phyloP scores from a whole-genome alignment of 768 basidiomycete genomes.

The Trametes sanguinea region DNA sequence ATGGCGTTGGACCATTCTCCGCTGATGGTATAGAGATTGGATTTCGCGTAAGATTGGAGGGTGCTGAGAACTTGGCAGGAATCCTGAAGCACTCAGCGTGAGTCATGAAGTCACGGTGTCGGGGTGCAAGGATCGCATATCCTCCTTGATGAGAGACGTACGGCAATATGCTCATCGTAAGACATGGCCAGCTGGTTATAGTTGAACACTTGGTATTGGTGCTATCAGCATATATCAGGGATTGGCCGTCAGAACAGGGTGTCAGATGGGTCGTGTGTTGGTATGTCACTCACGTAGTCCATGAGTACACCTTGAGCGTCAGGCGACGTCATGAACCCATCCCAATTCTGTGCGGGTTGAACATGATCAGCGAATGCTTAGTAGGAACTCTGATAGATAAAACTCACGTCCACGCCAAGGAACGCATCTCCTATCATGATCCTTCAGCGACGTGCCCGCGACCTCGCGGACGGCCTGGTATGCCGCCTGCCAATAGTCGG shows the following conservation, averaged over 20 bases:
- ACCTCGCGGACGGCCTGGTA: slow-evolving; percentile 58
- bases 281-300: slow-evolving; percentile 53
- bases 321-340: slow-evolving; percentile 55
- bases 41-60: slow-evolving; percentile 47
- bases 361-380: background rate
- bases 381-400: background rate
- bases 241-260: background rate
- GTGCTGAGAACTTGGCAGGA: slow-evolving; percentile 54
- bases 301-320: slow-evolving; percentile 60
- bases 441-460: slow-evolving; percentile 47
- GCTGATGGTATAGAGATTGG: slow-evolving; percentile 71
- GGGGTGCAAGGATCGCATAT: background rate
- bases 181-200: slow-evolving; percentile 54
- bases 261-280: too few relatives aligned
- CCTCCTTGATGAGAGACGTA: slow-evolving; percentile 27
- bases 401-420: slow-evolving; percentile 52
- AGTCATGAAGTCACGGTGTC: background rate
- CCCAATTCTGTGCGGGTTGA: slow-evolving; percentile 49
- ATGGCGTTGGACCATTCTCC: slow-evolving; percentile 80
- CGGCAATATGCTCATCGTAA: slow-evolving; percentile 57
- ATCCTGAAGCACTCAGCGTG: slow-evolving; percentile 34
- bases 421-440: slow-evolving; percentile 80
- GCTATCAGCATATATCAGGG: slow-evolving; percentile 37
- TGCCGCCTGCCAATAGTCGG: slow-evolving; percentile 60
- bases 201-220: slow-evolving; percentile 77